These are phyloP conservation scores for Blastomyces parvus DNA, from an alignment of 2,329 filamentous ascomycete species.

Conservation along the genomic window DNA sequence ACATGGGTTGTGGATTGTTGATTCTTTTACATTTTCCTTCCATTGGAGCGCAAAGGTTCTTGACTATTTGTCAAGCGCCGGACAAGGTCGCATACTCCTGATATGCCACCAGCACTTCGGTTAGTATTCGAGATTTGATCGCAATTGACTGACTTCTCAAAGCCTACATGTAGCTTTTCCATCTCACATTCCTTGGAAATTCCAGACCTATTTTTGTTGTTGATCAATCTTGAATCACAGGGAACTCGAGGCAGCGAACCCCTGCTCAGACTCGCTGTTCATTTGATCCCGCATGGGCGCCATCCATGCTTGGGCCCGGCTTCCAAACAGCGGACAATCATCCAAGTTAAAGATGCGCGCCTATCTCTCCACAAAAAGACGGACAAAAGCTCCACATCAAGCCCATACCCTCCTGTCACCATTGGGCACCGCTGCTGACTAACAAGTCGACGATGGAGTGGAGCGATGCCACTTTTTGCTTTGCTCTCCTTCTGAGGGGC, in stretches of 20 bases:
- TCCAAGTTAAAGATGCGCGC: not conserved
- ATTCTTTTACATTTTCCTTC: not conserved
- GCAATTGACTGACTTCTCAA: not conserved
- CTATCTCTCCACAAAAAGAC: conserved; percentile 4
- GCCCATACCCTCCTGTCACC: not conserved
- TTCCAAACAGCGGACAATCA: not conserved
- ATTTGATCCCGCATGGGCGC: not conserved
- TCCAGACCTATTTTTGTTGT: not conserved
- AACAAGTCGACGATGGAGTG: too few species aligned
- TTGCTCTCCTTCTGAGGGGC: not conserved
- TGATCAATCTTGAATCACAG: not conserved
- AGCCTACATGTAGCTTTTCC: not conserved
- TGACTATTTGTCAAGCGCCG: too few species aligned
- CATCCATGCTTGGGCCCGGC: not conserved
- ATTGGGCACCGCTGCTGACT: not conserved
- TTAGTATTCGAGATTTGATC: not conserved
- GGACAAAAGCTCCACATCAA: not conserved
- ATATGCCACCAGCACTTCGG: not conserved
- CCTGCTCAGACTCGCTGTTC: not conserved
- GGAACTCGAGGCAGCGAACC: too few species aligned
- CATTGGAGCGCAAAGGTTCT: not conserved
- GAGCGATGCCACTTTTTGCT: not conserved
- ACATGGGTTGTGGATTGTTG: not conserved
- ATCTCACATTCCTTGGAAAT: not conserved
- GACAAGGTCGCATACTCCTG: not conserved